phyloP scores from a whole-genome alignment of 257 asterid species.

The Solanum clarkiae region DNA sequence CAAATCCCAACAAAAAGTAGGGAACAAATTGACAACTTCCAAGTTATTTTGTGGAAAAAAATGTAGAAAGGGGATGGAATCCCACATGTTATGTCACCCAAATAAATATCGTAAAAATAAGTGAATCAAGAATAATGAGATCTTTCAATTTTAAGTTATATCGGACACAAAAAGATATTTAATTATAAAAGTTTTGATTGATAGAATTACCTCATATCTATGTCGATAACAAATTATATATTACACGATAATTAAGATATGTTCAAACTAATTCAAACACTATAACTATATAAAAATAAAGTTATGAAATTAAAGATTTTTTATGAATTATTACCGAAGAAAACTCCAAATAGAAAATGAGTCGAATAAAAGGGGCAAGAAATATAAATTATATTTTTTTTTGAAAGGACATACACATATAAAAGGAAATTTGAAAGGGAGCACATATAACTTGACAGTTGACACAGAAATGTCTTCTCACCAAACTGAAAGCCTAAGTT shows the following conservation, averaged over 20 bases:
- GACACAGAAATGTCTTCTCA: slow-evolving; percentile 6
- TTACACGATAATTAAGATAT: neutral
- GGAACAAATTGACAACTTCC: neutral
- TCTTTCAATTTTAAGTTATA: neutral
- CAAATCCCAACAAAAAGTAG: neutral
- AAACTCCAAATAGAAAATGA: neutral
- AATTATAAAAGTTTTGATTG: neutral
- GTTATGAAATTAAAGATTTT: neutral
- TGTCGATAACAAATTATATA: neutral
- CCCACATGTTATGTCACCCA: neutral
- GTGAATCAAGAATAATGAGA: neutral
- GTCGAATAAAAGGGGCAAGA: neutral
- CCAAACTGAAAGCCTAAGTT: slow-evolving; percentile 15
- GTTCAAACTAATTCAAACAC: neutral
- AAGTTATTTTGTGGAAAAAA: neutral
- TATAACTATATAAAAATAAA: neutral
- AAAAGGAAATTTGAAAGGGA: neutral
- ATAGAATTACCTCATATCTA: neutral
- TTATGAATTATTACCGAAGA: neutral
- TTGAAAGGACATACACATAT: slow-evolving; percentile 2
- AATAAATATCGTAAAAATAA: neutral
- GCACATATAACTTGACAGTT: neutral
- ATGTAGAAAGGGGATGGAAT: neutral
- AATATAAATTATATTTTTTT: neutral
- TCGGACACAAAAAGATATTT: neutral